Percentiles rank a stretch among this genome's conserved stretches.
These are phyloP conservation scores for Inonotus hispidus DNA, from an alignment of 1,284 basidiomycete genomes.

Conservation along the genomic window DNA sequence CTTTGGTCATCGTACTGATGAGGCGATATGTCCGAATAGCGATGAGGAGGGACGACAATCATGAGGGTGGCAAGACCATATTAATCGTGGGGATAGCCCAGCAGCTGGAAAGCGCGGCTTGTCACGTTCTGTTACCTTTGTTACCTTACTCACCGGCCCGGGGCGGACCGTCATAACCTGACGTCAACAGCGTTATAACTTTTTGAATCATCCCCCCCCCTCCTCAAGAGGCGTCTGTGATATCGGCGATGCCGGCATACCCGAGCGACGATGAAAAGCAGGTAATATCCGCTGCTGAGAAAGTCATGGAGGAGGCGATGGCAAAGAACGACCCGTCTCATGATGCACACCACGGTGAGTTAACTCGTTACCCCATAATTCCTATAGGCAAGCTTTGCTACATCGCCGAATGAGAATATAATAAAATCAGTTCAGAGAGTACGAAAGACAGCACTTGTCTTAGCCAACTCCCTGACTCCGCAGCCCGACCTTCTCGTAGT, in stretches of 20 bases:
- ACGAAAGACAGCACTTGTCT: slow-evolving; percentile 63
- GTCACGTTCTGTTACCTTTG: too few species aligned
- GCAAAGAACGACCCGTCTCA: slow-evolving; percentile 85
- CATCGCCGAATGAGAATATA: too few species aligned
- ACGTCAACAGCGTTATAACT: too few species aligned
- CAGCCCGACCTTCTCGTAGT: slow-evolving; percentile 48
- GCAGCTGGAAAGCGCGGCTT: too few species aligned
- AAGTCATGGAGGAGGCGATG: slow-evolving; percentile 67
- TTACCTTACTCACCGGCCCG: too few species aligned
- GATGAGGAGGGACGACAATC: too few species aligned
- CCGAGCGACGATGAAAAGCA: slow-evolving; percentile 4
- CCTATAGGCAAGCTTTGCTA: too few species aligned
- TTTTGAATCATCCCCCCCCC: neutral
- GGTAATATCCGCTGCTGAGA: slow-evolving; percentile 5
- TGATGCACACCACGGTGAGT: slow-evolving; percentile 79
- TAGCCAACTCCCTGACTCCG: slow-evolving; percentile 47
- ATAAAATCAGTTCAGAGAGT: slow-evolving; percentile 80
- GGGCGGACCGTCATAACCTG: too few species aligned
- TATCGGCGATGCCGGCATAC: neutral
- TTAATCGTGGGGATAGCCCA: too few species aligned
- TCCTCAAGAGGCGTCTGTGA: neutral
- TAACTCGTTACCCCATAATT: neutral
- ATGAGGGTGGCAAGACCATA: too few species aligned
- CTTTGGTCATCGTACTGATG: too few species aligned
- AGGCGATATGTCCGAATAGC: too few species aligned